Percentiles rank a stretch among this genome's conserved stretches.
phyloP scores from a whole-genome alignment of 1,139 yeast species.

The Kluyveromyces sp. region DNA sequence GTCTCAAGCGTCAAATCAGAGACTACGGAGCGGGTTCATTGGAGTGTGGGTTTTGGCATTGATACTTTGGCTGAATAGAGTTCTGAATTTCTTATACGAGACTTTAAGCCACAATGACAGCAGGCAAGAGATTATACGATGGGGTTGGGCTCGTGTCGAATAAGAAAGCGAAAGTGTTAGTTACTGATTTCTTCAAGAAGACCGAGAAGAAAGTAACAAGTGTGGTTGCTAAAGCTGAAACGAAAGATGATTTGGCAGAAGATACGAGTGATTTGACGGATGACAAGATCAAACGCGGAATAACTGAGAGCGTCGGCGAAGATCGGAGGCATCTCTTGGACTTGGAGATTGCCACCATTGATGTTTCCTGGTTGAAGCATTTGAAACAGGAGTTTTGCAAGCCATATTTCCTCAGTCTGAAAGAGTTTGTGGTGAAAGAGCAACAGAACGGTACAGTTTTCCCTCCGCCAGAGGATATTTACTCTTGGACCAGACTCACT shows the following conservation, averaged over 20 bases:
- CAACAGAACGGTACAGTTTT: conserved; percentile 39
- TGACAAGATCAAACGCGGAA: conserved; percentile 43
- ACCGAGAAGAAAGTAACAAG: conserved; percentile 3
- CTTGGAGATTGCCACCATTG: conserved; percentile 64
- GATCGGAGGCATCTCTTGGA: conserved; percentile 51
- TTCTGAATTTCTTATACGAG: neutral
- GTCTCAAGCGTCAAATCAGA: too few species aligned
- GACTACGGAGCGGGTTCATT: too few species aligned
- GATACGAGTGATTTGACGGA: conserved; percentile 10
- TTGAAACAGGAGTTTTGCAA: conserved; percentile 69
- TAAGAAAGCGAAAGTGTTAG: conserved; percentile 17
- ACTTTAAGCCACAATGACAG: neutral
- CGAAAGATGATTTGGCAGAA: conserved; percentile 4
- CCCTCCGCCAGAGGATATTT: conserved; percentile 73
- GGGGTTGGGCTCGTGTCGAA: conserved; percentile 7
- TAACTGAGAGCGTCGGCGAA: conserved; percentile 33
- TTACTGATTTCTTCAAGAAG: conserved; percentile 19
- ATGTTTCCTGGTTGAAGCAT: conserved; percentile 69
- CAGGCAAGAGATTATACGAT: neutral
- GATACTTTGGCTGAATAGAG: too few species aligned
- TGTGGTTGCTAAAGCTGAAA: conserved; percentile 1
- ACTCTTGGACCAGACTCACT: conserved; percentile 87
- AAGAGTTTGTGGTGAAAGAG: conserved; percentile 31
- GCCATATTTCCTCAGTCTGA: conserved; percentile 76
- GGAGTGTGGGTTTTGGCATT: too few species aligned